Conservation (phyloP, 2,329 filamentous ascomycete species). For the Fusarium solani-melongenae region DNA sequence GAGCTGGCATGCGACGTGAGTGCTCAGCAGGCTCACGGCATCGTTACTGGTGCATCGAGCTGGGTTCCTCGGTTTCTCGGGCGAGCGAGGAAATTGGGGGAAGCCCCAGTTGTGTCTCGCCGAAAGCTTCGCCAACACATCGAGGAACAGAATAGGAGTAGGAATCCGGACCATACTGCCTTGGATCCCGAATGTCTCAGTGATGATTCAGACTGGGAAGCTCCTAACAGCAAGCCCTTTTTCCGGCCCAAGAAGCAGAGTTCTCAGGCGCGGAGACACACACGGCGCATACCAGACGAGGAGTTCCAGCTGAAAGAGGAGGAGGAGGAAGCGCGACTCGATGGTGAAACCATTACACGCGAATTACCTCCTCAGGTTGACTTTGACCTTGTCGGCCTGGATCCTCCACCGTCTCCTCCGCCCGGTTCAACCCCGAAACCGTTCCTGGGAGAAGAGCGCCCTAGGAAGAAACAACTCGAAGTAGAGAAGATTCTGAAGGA, state of each 20-base stretch:
- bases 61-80: conserved; percentile 28
- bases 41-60: neutral
- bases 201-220: conserved; percentile 31
- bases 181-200: conserved; percentile 13
- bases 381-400: neutral
- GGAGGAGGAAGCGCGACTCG: neutral
- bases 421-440: neutral
- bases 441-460: neutral
- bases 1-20: too few species aligned
- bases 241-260: conserved; percentile 20
- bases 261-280: neutral
- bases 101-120: conserved; percentile 24
- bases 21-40: neutral
- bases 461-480: neutral
- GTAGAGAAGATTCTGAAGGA: neutral
- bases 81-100: conserved; percentile 41
- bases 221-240: conserved; percentile 18
- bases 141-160: neutral
- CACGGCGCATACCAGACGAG: neutral
- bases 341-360: conserved; percentile 16
- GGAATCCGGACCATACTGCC: neutral
- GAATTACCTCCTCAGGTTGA: conserved; percentile 20
- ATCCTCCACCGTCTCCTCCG: neutral
- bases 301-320: too few species aligned
- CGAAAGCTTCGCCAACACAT: conserved; percentile 1